These are phyloP conservation scores for Mycena sp. DNA, from an alignment of 1,284 basidiomycete species.

Conservation along the genomic window DNA sequence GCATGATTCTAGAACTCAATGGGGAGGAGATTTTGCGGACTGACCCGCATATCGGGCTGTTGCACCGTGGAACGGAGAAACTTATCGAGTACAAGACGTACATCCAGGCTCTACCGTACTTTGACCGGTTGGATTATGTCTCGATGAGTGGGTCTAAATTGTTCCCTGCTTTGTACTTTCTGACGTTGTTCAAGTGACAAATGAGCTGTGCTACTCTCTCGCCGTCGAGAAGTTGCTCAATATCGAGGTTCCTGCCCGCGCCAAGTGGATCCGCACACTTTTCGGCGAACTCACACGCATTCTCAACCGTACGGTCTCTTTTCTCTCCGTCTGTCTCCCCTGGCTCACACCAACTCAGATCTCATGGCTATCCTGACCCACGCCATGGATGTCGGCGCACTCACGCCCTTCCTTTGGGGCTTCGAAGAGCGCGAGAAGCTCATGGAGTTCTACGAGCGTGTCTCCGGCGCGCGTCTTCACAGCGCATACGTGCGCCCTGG, in stretches of 20 bases:
- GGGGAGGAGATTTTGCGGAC: conserved; percentile 94
- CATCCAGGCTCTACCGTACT: conserved; percentile 98
- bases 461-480: conserved; percentile 97
- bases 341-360: conserved; percentile 55
- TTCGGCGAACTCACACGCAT: conserved; percentile 98
- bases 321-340: conserved; percentile 16
- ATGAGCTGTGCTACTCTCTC: conserved; percentile 95
- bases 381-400: conserved; percentile 96
- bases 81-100: conserved; percentile 99
- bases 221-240: conserved; percentile 99
- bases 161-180: neutral
- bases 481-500: conserved; percentile 98
- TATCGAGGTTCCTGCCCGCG: conserved; percentile 98
- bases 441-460: conserved; percentile 99
- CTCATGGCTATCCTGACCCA: conserved; percentile 98
- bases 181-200: conserved; percentile 77
- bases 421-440: conserved; percentile 99
- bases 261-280: conserved; percentile 98
- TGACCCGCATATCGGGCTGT: conserved; percentile 95
- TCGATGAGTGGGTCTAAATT: conserved; percentile 92
- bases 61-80: conserved; percentile 98
- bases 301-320: conserved; percentile 70
- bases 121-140: conserved; percentile 98
- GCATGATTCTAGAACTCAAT: conserved; percentile 97
- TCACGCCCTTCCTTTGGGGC: conserved; percentile 99